Conservation (phyloP, 2,329 filamentous ascomycete genomes). For the Daldinia eschscholtzii region DNA sequence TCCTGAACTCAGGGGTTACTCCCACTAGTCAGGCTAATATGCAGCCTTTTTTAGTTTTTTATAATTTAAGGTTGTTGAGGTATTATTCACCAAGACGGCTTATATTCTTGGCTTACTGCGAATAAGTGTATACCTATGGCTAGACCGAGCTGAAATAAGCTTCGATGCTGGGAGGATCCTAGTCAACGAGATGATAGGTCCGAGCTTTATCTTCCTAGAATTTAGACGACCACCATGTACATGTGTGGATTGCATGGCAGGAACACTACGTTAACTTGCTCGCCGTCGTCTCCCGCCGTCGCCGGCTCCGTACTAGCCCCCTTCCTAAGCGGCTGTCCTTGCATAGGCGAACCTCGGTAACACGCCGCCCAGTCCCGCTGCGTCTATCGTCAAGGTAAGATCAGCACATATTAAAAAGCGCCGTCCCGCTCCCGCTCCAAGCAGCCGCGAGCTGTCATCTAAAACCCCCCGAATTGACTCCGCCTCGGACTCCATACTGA, state of each 20-base stretch:
- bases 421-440: conserved; percentile 31
- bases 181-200: not conserved
- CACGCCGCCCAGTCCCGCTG: conserved; percentile 24
- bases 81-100: not conserved
- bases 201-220: not conserved
- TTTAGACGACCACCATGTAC: not conserved
- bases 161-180: not conserved
- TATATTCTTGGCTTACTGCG: not conserved
- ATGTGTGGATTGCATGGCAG: not conserved
- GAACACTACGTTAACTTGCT: not conserved
- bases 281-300: not conserved
- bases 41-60: not conserved
- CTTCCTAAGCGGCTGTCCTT: conserved; percentile 10
- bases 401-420: conserved; percentile 20
- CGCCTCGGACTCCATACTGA: conserved; percentile 24
- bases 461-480: conserved; percentile 20
- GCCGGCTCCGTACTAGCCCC: not conserved
- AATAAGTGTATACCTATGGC: not conserved
- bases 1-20: not conserved
- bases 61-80: not conserved
- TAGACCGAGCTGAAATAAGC: not conserved
- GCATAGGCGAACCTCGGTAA: conserved; percentile 19
- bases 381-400: conserved; percentile 24
- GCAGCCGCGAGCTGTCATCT: conserved; percentile 20
- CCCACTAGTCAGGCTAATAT: not conserved